Conservation (phyloP, 495 filamentous ascomycete genomes). For the Bathelium albidoporum region DNA sequence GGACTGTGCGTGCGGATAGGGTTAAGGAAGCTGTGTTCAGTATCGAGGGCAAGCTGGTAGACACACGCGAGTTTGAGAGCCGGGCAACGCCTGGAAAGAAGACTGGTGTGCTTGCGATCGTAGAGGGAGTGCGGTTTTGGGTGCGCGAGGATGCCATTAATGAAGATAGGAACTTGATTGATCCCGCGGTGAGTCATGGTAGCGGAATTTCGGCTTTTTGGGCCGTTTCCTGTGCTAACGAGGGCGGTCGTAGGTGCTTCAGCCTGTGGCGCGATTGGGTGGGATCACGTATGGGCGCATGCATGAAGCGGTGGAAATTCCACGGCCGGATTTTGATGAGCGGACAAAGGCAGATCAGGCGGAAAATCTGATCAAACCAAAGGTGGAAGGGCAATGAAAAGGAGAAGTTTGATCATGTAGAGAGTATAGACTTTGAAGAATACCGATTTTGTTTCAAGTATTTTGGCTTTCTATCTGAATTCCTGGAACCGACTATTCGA, state of each 20-base stretch:
- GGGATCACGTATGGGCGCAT: conserved; percentile 73
- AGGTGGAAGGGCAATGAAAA: conserved; percentile 12
- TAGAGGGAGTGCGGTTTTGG: conserved; percentile 86
- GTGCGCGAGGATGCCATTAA: conserved; percentile 81
- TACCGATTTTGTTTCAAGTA: not conserved
- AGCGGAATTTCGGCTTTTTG: conserved; percentile 26
- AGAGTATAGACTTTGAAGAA: not conserved
- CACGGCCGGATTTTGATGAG: conserved; percentile 55
- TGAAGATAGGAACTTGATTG: conserved; percentile 58
- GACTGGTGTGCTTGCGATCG: conserved; percentile 59
- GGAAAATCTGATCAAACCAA: conserved; percentile 33
- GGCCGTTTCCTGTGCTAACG: conserved; percentile 6
- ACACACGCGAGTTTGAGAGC: conserved; percentile 67
- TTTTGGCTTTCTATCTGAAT: too few species aligned
- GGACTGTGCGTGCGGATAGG: conserved; percentile 56
- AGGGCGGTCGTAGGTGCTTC: conserved; percentile 33
- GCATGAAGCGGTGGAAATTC: conserved; percentile 65
- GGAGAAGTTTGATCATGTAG: not conserved
- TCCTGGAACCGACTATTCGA: too few species aligned
- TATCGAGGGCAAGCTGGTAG: conserved; percentile 68
- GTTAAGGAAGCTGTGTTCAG: conserved; percentile 74
- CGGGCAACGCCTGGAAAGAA: conserved; percentile 55
- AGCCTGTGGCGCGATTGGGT: conserved; percentile 68
- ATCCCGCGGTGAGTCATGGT: conserved; percentile 41
- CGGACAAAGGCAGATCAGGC: conserved; percentile 35